Evolutionary conservation across 2,329 filamentous ascomycete genomes (phyloP).

Genomic region (Trichoderma hamatum): DNA sequence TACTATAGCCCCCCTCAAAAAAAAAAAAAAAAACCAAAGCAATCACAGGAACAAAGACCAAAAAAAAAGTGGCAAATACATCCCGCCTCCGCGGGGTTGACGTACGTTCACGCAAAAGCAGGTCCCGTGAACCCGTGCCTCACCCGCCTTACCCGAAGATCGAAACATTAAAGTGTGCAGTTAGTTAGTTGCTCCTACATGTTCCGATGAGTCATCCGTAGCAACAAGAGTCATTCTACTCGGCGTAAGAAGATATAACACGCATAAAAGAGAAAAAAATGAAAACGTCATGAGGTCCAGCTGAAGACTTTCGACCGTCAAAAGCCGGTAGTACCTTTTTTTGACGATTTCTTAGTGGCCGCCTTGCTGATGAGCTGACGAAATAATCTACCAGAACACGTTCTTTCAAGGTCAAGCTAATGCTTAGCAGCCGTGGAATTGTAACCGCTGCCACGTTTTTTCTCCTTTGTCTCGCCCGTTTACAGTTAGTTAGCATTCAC

Average conservation of each 20-base stretch:
- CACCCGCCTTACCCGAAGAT: neutral
- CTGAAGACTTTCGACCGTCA: too few relatives aligned
- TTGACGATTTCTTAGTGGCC: slow-evolving; percentile 1
- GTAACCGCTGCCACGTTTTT: neutral
- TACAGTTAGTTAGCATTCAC: neutral
- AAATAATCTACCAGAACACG: neutral
- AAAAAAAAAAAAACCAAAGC: neutral
- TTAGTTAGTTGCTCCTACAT: neutral
- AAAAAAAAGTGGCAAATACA: neutral
- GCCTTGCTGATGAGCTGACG: slow-evolving; percentile 7
- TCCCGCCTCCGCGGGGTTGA: neutral
- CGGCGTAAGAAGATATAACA: too few relatives aligned
- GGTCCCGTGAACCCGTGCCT: neutral
- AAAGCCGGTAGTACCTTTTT: neutral
- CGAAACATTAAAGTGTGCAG: too few relatives aligned
- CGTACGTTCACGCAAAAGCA: neutral
- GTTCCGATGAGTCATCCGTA: neutral
- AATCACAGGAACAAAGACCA: neutral
- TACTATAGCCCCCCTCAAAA: neutral
- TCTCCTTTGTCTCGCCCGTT: neutral
- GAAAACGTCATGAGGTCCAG: too few relatives aligned
- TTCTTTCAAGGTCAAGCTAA: neutral
- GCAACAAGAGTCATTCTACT: too few relatives aligned
- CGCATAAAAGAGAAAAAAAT: too few relatives aligned
- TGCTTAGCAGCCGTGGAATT: neutral